phyloP scores from a whole-genome alignment of 148 eudicot species.

The Linanthus parryae region DNA sequence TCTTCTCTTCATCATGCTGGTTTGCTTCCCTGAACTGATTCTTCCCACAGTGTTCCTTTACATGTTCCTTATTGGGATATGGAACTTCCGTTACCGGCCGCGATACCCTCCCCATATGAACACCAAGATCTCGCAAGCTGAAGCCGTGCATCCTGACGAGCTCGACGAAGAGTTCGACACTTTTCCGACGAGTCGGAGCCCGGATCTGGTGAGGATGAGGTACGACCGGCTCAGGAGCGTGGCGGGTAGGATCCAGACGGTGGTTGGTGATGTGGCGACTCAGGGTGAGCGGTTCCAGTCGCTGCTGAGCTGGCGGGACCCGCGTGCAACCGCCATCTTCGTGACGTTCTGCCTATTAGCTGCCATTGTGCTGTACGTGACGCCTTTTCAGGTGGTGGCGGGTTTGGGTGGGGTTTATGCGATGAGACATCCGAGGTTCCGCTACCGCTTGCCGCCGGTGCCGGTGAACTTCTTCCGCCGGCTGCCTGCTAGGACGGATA shows the following conservation, averaged over 20 bases:
- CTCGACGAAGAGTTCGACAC: slow-evolving; percentile 95
- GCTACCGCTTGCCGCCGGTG: slow-evolving; percentile 71
- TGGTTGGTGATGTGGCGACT: slow-evolving; percentile 86
- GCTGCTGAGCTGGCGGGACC: slow-evolving; percentile 93
- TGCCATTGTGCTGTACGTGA: slow-evolving; percentile 74
- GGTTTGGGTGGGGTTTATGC: slow-evolving; percentile 58
- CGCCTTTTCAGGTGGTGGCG: slow-evolving; percentile 81
- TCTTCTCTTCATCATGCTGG: slow-evolving; percentile 75
- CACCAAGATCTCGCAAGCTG: slow-evolving; percentile 86
- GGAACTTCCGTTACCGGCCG: slow-evolving; percentile 90
- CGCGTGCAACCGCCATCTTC: slow-evolving; percentile 81
- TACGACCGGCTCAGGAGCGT: slow-evolving; percentile 87
- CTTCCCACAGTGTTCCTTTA: slow-evolving; percentile 80
- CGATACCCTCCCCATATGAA: slow-evolving; percentile 98
- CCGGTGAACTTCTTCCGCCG: slow-evolving; percentile 92
- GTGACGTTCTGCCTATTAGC: slow-evolving; percentile 69
- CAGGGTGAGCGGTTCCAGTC: slow-evolving; percentile 93
- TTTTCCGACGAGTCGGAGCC: slow-evolving; percentile 78
- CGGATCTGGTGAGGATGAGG: slow-evolving; percentile 81
- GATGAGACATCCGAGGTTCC: slow-evolving; percentile 95
- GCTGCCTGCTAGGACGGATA: slow-evolving; percentile 85
- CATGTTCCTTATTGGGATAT: slow-evolving; percentile 89
- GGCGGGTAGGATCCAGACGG: slow-evolving; percentile 89
- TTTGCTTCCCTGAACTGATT: slow-evolving; percentile 85
- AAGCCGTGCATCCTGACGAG: slow-evolving; percentile 72